Percentiles rank a stretch among this genome's conserved stretches.
Evolutionary conservation across 371 early-diverging fungal species (phyloP).

Genomic region (Mucor piriformis): DNA sequence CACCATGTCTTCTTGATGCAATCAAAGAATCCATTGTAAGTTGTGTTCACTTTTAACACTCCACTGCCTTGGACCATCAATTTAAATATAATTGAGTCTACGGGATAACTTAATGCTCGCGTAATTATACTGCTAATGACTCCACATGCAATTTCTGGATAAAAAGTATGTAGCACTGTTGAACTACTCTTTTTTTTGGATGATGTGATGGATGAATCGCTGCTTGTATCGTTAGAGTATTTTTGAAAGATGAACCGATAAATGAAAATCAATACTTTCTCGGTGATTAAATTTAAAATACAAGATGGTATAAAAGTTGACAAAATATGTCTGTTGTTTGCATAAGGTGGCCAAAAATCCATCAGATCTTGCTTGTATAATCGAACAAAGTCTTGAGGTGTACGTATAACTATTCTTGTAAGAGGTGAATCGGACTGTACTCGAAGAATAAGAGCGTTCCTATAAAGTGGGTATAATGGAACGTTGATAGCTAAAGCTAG

Average conservation of each 20-base stretch:
- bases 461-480: conserved; percentile 58
- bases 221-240: conserved; percentile 1
- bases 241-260: conserved; percentile 44
- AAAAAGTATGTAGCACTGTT: conserved; percentile 54
- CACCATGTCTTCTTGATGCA: conserved; percentile 35
- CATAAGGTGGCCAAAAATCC: conserved; percentile 28
- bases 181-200: conserved; percentile 22
- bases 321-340: conserved; percentile 29
- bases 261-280: conserved; percentile 51
- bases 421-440: conserved; percentile 45
- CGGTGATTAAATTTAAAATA: conserved; percentile 49
- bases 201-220: neutral
- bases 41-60: conserved; percentile 41
- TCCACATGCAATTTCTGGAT: conserved; percentile 62
- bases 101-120: conserved; percentile 53
- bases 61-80: conserved; percentile 58
- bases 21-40: conserved; percentile 55
- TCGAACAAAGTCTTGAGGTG: conserved; percentile 38
- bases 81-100: conserved; percentile 58
- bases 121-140: conserved; percentile 58
- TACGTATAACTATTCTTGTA: conserved; percentile 31
- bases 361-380: conserved; percentile 49
- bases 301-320: conserved; percentile 59
- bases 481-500: conserved; percentile 45
- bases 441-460: conserved; percentile 58